Conservation (phyloP, 2,329 filamentous ascomycete species). For the Aurifilum marmelostoma region DNA sequence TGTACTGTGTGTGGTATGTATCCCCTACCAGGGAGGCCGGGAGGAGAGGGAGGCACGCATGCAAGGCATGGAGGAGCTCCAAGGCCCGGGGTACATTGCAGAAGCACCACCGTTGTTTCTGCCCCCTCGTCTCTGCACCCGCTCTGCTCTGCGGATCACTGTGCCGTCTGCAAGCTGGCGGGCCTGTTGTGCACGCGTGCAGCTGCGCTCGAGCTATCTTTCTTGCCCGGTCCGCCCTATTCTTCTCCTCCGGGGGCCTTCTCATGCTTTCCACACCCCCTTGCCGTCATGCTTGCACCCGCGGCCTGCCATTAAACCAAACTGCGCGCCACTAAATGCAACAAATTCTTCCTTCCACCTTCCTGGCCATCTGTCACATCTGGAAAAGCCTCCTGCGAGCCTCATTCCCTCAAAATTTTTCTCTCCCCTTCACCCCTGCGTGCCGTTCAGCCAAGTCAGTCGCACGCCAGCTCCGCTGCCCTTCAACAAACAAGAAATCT, state of each 20-base stretch:
- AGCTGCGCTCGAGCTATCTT: background rate
- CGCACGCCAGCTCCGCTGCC: background rate
- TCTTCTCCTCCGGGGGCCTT: background rate
- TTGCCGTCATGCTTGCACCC: slow-evolving; percentile 12
- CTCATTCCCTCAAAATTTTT: slow-evolving; percentile 6
- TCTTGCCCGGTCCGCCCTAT: background rate
- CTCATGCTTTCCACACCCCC: background rate
- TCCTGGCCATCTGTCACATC: slow-evolving; percentile 21
- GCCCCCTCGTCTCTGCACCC: background rate
- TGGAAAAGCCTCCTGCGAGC: background rate
- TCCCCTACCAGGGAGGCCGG: background rate
- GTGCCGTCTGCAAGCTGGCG: slow-evolving; percentile 12
- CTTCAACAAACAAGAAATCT: background rate
- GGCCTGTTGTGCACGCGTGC: slow-evolving; percentile 8
- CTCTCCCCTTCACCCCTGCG: background rate
- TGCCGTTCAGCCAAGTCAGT: slow-evolving; percentile 1
- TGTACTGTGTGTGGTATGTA: background rate
- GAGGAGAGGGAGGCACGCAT: background rate
- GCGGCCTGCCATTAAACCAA: slow-evolving; percentile 25
- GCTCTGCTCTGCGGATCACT: background rate
- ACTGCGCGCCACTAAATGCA: slow-evolving; percentile 24
- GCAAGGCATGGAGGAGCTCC: background rate
- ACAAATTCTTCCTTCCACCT: slow-evolving; percentile 21
- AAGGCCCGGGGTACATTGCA: background rate
- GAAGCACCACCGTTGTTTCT: background rate